Evolutionary conservation across 2,329 filamentous ascomycete genomes (phyloP).

Genomic region (Knoxdaviesia proteae): DNA sequence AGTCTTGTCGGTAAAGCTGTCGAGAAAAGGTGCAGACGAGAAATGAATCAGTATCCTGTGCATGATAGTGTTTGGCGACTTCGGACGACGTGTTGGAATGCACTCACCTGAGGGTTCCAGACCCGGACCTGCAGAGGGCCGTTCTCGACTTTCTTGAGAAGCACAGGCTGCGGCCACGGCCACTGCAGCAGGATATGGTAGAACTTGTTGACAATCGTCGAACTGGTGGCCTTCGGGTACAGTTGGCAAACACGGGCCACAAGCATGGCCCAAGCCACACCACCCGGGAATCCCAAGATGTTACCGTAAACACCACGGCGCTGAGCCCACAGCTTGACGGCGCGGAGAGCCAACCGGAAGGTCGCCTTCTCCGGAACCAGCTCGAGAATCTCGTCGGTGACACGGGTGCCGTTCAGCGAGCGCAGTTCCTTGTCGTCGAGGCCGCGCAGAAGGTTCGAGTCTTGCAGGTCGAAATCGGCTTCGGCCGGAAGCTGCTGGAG

Average conservation of each 20-base stretch:
- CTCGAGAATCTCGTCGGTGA: conserved; percentile 78
- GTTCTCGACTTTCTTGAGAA: conserved; percentile 73
- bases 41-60: conserved; percentile 4
- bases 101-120: conserved; percentile 72
- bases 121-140: conserved; percentile 64
- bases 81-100: not conserved
- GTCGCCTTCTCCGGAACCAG: conserved; percentile 77
- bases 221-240: conserved; percentile 78
- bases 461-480: conserved; percentile 52
- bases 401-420: conserved; percentile 81
- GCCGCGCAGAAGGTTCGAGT: conserved; percentile 68
- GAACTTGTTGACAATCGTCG: conserved; percentile 81
- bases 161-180: conserved; percentile 86
- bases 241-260: conserved; percentile 90
- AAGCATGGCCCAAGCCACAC: conserved; percentile 95
- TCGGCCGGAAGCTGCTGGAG: conserved; percentile 48
- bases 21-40: not conserved
- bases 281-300: conserved; percentile 88
- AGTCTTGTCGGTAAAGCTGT: conserved; percentile 59
- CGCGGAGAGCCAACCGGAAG: conserved; percentile 73
- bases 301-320: conserved; percentile 85
- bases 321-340: conserved; percentile 93
- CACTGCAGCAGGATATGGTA: conserved; percentile 80
- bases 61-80: not conserved
- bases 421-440: conserved; percentile 72